Conservation (phyloP, 257 asterid genomes). For the Rauvolfia tetraphylla region DNA sequence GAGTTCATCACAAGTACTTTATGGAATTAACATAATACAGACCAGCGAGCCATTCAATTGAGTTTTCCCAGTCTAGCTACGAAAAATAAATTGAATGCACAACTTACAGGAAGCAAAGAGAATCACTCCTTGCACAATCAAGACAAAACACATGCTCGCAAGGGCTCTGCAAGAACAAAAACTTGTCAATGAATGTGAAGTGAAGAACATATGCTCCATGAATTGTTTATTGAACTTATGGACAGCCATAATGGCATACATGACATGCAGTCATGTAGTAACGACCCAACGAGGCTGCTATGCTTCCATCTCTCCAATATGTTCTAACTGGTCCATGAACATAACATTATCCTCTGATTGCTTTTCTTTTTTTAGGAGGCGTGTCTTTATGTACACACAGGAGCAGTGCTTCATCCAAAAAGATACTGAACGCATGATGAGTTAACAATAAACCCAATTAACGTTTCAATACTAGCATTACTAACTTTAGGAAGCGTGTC, state of each 20-base stretch:
- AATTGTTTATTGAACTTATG: not conserved
- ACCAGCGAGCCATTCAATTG: not conserved
- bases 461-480: not conserved
- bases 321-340: not conserved
- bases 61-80: not conserved
- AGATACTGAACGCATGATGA: not conserved
- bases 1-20: not conserved
- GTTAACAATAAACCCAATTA: not conserved
- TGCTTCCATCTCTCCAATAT: not conserved
- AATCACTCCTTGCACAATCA: conserved; percentile 93
- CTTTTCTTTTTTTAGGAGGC: not conserved
- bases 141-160: conserved; percentile 94
- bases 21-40: not conserved
- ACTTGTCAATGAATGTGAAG: not conserved
- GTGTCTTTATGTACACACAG: not conserved
- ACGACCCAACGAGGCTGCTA: not conserved
- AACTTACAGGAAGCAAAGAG: conserved; percentile 93
- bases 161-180: conserved; percentile 73
- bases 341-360: not conserved
- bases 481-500: not conserved
- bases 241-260: not conserved
- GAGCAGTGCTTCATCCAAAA: not conserved
- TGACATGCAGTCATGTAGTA: not conserved
- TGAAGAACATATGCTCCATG: not conserved
- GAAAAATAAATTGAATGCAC: conserved; percentile 3